phyloP scores from a whole-genome alignment of 2,329 filamentous ascomycete genomes.

The Aureobasidium zeae region DNA sequence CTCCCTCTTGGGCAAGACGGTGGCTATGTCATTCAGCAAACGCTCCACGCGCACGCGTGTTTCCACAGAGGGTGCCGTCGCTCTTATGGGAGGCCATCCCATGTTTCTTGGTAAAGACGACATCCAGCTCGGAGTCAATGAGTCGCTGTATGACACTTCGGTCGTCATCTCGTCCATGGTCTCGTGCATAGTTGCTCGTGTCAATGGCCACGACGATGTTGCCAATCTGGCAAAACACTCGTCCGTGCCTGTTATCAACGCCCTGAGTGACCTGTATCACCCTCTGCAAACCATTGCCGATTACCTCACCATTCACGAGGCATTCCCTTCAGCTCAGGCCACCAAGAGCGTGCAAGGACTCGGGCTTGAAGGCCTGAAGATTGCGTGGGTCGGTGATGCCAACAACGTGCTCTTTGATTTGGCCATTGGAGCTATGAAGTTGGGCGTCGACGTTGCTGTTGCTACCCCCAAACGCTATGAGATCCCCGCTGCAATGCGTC shows the following conservation, averaged over 20 bases:
- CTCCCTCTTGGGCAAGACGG: constrained; percentile 63
- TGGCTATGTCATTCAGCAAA: constrained; percentile 97
- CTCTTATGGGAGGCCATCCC: constrained; percentile 79
- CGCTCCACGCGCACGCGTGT: constrained; percentile 87
- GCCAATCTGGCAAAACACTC: constrained; percentile 40
- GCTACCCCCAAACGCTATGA: constrained; percentile 78
- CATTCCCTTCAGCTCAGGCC: constrained; percentile 42
- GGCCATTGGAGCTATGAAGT: constrained; percentile 76
- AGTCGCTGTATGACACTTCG: constrained; percentile 86
- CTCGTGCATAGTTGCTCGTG: constrained; percentile 41
- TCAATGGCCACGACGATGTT: constrained; percentile 44
- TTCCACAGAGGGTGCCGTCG: constrained; percentile 83
- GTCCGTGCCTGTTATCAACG: constrained; percentile 43
- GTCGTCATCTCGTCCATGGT: constrained; percentile 76
- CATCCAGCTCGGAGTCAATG: constrained; percentile 93
- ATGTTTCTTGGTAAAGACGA: constrained; percentile 97
- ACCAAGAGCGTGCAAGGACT: constrained; percentile 42
- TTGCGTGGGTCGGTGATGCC: constrained; percentile 92
- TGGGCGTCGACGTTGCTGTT: constrained; percentile 77
- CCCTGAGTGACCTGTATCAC: constrained; percentile 80
- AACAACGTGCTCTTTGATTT: constrained; percentile 97
- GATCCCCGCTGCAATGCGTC: constrained; percentile 66
- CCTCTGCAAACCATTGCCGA: constrained; percentile 92
- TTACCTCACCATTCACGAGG: constrained; percentile 80
- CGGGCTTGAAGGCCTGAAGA: constrained; percentile 72